phyloP scores from a whole-genome alignment of 768 basidiomycete genomes.

The Leucosporidium yakuticum region DNA sequence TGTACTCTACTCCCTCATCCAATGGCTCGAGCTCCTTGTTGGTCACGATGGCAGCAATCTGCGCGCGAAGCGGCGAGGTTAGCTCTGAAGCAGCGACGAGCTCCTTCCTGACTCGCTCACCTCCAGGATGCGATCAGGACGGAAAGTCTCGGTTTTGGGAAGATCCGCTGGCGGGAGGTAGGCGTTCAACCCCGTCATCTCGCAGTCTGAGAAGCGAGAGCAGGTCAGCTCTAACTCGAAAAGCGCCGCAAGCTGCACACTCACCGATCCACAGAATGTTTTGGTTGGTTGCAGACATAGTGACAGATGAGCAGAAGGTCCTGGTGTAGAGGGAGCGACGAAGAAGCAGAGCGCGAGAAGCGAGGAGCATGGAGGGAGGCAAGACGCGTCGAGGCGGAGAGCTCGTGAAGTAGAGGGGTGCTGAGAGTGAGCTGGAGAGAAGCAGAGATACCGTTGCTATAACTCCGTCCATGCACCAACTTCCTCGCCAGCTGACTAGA shows the following conservation, averaged over 20 bases:
- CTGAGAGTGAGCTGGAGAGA: no score
- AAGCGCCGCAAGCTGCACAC: not conserved
- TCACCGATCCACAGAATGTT: slow-evolving; percentile 35
- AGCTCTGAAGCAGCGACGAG: no score
- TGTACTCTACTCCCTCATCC: slow-evolving; percentile 44
- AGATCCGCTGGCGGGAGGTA: slow-evolving; percentile 21
- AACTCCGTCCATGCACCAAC: no score
- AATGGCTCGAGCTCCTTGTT: slow-evolving; percentile 43
- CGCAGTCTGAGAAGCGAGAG: slow-evolving; percentile 18
- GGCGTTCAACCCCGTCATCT: slow-evolving; percentile 33
- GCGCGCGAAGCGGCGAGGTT: slow-evolving; percentile 1
- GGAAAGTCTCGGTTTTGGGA: slow-evolving; percentile 6
- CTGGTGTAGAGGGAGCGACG: no score
- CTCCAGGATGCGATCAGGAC: slow-evolving; percentile 33
- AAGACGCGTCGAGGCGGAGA: no score
- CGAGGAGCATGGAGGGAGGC: no score
- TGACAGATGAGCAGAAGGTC: no score
- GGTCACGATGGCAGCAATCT: slow-evolving; percentile 47
- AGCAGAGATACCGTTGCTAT: no score
- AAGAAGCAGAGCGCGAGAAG: no score
- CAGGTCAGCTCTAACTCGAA: not conserved
- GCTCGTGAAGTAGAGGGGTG: no score
- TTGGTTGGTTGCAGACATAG: not conserved
- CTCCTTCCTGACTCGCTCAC: not conserved
- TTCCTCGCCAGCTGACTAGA: no score